phyloP scores from a whole-genome alignment of 2,329 filamentous ascomycete species.

The Apiospora phragmitis region DNA sequence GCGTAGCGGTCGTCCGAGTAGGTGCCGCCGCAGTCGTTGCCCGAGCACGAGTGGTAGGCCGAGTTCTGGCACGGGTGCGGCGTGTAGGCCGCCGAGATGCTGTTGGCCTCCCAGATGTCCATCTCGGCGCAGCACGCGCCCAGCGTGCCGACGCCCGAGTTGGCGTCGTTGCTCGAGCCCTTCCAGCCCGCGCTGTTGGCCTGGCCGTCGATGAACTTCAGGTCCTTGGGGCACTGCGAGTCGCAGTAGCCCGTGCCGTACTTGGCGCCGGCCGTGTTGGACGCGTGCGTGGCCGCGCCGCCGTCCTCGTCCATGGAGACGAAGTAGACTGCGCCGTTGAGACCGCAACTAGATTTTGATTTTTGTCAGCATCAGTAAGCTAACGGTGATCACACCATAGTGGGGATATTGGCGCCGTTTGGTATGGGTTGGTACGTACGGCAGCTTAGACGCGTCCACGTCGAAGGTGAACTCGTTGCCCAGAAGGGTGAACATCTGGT shows the following conservation, averaged over 20 bases:
- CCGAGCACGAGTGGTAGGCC: conserved; percentile 47
- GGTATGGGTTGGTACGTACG: conserved; percentile 18
- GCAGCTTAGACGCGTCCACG: conserved; percentile 60
- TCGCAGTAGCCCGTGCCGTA: conserved; percentile 60
- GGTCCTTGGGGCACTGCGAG: conserved; percentile 45
- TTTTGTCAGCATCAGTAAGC: neutral
- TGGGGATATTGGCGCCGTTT: too few relatives aligned
- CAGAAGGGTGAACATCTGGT: conserved; percentile 58
- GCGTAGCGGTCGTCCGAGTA: conserved; percentile 50
- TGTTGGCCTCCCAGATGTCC: conserved; percentile 65
- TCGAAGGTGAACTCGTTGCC: conserved; percentile 65
- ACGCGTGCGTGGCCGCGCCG: conserved; percentile 43
- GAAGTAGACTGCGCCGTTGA: conserved; percentile 64
- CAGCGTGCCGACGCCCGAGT: conserved; percentile 47
- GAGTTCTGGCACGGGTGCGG: conserved; percentile 57
- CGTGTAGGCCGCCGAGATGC: conserved; percentile 57
- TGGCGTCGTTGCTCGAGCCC: conserved; percentile 47
- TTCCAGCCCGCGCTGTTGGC: conserved; percentile 48
- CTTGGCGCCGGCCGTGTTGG: conserved; percentile 49
- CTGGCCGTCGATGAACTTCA: conserved; percentile 53
- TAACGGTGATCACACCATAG: neutral
- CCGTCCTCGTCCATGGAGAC: conserved; percentile 56
- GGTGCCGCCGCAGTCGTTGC: conserved; percentile 47
- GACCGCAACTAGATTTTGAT: conserved; percentile 45
- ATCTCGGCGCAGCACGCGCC: conserved; percentile 60